Evolutionary conservation across 257 asterid genomes (phyloP).

Genomic region (Echites panduratus): DNA sequence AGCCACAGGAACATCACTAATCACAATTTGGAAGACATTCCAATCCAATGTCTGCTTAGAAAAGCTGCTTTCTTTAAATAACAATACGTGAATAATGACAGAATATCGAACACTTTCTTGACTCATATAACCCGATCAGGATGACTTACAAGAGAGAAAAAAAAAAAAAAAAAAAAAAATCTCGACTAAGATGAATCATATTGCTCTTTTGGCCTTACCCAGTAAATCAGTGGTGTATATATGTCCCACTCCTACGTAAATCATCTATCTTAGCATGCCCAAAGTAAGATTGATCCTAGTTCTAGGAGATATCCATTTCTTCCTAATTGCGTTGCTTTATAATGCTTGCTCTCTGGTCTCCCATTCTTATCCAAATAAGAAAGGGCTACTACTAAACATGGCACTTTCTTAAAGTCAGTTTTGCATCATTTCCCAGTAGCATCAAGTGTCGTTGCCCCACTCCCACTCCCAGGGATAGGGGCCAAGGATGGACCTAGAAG

Average conservation of each 20-base stretch:
- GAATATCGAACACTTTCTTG: neutral
- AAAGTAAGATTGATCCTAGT: neutral
- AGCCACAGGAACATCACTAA: neutral
- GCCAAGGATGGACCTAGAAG: neutral
- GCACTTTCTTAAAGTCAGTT: neutral
- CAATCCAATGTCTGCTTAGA: neutral
- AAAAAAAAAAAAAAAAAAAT: neutral
- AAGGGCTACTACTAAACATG: neutral
- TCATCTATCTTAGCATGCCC: neutral
- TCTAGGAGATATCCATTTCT: neutral
- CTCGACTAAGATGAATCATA: neutral
- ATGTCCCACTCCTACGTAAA: neutral
- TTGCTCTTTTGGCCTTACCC: neutral
- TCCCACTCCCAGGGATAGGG: neutral
- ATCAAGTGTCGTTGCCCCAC: neutral
- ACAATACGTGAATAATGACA: neutral
- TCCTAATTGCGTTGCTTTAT: neutral
- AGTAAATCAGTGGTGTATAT: neutral
- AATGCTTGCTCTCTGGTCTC: neutral
- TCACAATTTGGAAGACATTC: slow-evolving; percentile 1
- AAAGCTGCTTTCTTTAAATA: neutral
- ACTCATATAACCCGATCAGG: neutral
- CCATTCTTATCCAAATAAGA: neutral
- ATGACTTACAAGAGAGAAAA: neutral
- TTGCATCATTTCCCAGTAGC: neutral